Evolutionary conservation across 2,329 filamentous ascomycete species (phyloP).

Genomic region (Sclerotinia borealis): DNA sequence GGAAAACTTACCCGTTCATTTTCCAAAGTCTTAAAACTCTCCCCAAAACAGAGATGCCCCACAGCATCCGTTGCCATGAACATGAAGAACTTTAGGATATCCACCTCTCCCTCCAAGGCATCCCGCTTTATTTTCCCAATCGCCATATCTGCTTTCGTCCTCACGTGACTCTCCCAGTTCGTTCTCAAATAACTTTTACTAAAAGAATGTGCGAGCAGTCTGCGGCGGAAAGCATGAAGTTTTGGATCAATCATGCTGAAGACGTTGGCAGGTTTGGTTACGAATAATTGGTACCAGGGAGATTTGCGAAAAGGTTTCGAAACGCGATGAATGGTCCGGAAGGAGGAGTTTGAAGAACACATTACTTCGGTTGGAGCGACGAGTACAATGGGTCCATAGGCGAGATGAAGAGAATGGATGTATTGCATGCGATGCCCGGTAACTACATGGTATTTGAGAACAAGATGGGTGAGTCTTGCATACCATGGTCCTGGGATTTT

Average conservation of each 20-base stretch:
- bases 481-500: conserved; percentile 8
- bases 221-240: neutral
- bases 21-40: conserved; percentile 49
- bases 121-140: conserved; percentile 43
- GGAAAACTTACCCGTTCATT: conserved; percentile 39
- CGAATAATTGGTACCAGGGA: neutral
- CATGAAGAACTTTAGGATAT: conserved; percentile 49
- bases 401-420: neutral
- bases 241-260: neutral
- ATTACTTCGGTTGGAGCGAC: neutral
- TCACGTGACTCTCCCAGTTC: neutral
- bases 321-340: neutral
- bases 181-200: neutral
- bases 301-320: neutral
- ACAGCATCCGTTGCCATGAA: conserved; percentile 51
- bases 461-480: neutral
- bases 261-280: rapidly evolving
- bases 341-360: neutral
- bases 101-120: conserved; percentile 32
- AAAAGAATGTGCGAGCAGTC: neutral
- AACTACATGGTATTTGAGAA: neutral
- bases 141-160: conserved; percentile 34
- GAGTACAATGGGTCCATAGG: neutral
- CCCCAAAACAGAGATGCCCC: conserved; percentile 47
- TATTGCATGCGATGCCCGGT: neutral